Percentiles rank a stretch among this genome's conserved stretches.
Conservation (phyloP, 768 basidiomycete genomes). For the Postia placenta region DNA sequence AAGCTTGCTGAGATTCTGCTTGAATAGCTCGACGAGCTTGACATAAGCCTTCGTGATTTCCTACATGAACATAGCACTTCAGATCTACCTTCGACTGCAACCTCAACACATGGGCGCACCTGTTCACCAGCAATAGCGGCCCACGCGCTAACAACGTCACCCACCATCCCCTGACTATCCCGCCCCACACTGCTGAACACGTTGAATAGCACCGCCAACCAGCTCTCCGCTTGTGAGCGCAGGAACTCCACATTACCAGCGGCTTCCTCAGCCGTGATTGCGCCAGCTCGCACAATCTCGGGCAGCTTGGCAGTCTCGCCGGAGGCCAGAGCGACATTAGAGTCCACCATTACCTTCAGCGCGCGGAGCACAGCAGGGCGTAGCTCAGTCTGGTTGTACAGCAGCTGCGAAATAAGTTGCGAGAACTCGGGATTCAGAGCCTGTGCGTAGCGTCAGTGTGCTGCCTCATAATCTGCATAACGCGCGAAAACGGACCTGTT, state of each 20-base stretch:
- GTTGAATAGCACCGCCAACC: slow-evolving; percentile 94
- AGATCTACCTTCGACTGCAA: not conserved
- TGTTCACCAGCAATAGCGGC: slow-evolving; percentile 67
- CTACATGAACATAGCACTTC: slow-evolving; percentile 23
- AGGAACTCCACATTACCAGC: slow-evolving; percentile 64
- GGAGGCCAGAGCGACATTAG: slow-evolving; percentile 55
- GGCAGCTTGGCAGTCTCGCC: slow-evolving; percentile 23
- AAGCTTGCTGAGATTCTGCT: slow-evolving; percentile 48
- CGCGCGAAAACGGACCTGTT: slow-evolving; percentile 42
- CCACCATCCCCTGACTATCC: slow-evolving; percentile 70
- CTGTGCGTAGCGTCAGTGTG: slow-evolving; percentile 31
- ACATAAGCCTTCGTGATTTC: slow-evolving; percentile 77
- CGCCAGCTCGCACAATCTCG: slow-evolving; percentile 22
- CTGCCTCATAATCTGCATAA: not conserved
- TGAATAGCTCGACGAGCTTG: slow-evolving; percentile 71
- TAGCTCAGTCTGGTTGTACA: slow-evolving; percentile 87
- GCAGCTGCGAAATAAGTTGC: slow-evolving; percentile 83
- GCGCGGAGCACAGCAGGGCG: slow-evolving; percentile 78
- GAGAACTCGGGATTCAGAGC: slow-evolving; percentile 73
- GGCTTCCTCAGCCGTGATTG: slow-evolving; percentile 54
- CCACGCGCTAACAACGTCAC: slow-evolving; percentile 88
- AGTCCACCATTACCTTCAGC: slow-evolving; percentile 76
- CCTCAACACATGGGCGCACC: slow-evolving; percentile 31
- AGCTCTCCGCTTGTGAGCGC: slow-evolving; percentile 77
- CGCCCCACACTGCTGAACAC: slow-evolving; percentile 84